phyloP scores from a whole-genome alignment of 1,139 yeast genomes.

The Schwanniomyces etchellsii region DNA sequence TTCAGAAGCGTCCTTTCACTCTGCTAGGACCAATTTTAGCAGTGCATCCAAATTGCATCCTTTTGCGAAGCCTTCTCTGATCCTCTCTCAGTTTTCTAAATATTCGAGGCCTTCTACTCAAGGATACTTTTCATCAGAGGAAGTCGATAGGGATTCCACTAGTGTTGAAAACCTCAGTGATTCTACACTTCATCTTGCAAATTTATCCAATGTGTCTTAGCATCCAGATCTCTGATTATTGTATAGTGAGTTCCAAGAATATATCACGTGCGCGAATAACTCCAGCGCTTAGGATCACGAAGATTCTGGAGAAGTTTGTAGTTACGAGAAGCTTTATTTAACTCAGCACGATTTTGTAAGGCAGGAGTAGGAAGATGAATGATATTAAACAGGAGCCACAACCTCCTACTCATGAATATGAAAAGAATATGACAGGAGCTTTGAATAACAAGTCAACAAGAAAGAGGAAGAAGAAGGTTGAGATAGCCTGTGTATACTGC shows the following conservation, averaged over 20 bases:
- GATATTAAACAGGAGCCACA: too few species aligned
- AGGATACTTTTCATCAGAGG: neutral
- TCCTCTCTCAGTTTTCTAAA: neutral
- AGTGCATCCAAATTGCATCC: neutral
- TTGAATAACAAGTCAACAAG: constrained; percentile 10
- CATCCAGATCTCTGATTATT: neutral
- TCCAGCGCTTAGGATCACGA: too few species aligned
- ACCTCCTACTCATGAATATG: too few species aligned
- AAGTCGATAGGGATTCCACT: neutral
- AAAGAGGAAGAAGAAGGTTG: constrained; percentile 51
- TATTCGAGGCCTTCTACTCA: neutral
- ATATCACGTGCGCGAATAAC: too few species aligned
- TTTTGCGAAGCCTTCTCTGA: neutral
- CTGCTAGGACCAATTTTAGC: neutral
- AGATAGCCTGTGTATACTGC: constrained; percentile 83
- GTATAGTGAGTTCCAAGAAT: neutral
- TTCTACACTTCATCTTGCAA: neutral
- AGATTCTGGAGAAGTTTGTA: too few species aligned
- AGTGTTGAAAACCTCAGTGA: constrained; percentile 1
- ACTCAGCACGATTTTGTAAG: too few species aligned
- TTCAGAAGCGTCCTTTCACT: neutral
- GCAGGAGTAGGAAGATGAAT: neutral
- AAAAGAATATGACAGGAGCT: constrained; percentile 3
- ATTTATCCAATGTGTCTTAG: neutral
- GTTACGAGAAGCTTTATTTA: too few species aligned